Evolutionary conservation across 176 grass and related monocot genomes (phyloP).

Genomic region (Ampelocalamus luodianensis): DNA sequence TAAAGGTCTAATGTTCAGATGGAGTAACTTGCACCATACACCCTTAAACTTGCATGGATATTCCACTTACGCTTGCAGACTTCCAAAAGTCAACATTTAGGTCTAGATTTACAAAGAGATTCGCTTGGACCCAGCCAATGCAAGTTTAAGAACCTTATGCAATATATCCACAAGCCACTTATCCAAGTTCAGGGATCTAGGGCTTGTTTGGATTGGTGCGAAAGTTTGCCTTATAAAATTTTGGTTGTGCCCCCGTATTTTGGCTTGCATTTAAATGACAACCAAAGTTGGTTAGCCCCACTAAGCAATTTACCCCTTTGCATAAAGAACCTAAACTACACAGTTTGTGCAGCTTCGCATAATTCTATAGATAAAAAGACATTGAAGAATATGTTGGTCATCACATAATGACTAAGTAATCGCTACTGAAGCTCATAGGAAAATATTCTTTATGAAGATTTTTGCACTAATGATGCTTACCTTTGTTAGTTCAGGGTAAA

Average conservation of each 20-base stretch:
- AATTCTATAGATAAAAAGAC: constrained; percentile 3
- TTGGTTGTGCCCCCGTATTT: not conserved
- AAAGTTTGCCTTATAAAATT: not conserved
- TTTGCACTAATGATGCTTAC: not conserved
- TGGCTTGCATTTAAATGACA: not conserved
- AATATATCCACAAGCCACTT: not conserved
- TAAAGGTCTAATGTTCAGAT: not conserved
- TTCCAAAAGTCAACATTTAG: not conserved
- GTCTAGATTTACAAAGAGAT: not conserved
- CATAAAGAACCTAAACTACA: not conserved
- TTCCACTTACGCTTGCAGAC: constrained; percentile 1
- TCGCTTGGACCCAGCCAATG: not conserved
- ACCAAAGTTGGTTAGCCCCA: not conserved
- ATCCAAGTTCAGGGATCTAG: not conserved
- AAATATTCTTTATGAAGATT: not conserved
- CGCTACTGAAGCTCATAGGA: not conserved
- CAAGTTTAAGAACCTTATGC: not conserved
- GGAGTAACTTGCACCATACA: not conserved
- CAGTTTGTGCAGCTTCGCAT: not conserved
- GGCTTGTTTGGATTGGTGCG: not conserved
- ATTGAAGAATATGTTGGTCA: constrained; percentile 10
- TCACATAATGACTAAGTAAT: not conserved
- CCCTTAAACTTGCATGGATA: not conserved
- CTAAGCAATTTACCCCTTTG: not conserved
- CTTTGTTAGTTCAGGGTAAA: constrained; percentile 33